phyloP scores from a whole-genome alignment of 352 stramenopile genomes.

The Phytophthora crassamura region DNA sequence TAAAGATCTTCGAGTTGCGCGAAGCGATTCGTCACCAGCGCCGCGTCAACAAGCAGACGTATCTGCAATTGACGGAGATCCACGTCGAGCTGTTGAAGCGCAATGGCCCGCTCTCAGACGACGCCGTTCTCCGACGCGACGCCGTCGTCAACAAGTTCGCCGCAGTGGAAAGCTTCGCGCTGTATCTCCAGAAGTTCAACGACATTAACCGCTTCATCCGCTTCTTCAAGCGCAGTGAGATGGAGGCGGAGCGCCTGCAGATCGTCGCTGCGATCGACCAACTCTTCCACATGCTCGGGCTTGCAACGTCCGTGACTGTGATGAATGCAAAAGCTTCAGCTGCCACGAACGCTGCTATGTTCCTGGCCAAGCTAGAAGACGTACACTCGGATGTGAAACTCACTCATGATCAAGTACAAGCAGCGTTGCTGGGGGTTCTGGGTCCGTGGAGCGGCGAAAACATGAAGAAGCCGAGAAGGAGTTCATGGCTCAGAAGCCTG shows the following conservation, averaged over 20 bases:
- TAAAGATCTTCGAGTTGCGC: constrained; percentile 31
- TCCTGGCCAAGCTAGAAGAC: constrained; percentile 35
- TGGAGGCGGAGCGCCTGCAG: constrained; percentile 35
- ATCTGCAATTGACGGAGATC: constrained; percentile 33
- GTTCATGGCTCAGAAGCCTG: constrained; percentile 16
- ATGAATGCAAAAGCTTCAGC: constrained; percentile 22
- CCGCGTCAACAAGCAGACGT: constrained; percentile 25
- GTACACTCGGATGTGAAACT: constrained; percentile 31
- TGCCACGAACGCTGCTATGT: constrained; percentile 19
- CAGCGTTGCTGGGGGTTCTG: constrained; percentile 17
- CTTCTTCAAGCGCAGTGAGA: constrained; percentile 25
- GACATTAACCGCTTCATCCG: constrained; percentile 27
- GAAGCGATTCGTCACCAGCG: constrained; percentile 36
- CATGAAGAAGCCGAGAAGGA: constrained; percentile 19
- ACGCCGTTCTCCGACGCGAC: constrained; percentile 24
- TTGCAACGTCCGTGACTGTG: constrained; percentile 33
- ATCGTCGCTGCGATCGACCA: constrained; percentile 45
- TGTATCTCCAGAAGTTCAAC: constrained; percentile 31
- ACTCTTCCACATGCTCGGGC: constrained; percentile 43
- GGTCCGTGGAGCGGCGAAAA: constrained; percentile 28
- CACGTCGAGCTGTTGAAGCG: constrained; percentile 29
- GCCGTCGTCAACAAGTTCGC: constrained; percentile 26
- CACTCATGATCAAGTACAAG: constrained; percentile 27
- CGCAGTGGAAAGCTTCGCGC: constrained; percentile 20
- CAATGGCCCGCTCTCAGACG: constrained; percentile 18